Evolutionary conservation across 371 early-diverging fungal genomes (phyloP).

Genomic region (Cokeromyces recurvatus): DNA sequence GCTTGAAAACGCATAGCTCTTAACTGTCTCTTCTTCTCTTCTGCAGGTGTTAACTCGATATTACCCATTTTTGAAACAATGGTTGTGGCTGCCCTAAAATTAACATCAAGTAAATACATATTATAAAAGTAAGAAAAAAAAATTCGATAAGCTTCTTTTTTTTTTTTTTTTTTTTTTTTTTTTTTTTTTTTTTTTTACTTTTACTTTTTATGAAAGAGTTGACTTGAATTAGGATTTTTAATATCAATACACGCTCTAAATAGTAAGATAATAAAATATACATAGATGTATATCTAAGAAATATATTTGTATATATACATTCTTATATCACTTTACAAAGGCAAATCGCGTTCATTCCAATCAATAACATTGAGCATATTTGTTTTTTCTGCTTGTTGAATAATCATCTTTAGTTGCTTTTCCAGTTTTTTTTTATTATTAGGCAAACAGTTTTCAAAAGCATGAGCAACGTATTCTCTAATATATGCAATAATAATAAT

Average conservation of each 20-base stretch:
- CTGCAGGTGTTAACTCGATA: slow-evolving; percentile 15
- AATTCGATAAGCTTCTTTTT: too few species aligned
- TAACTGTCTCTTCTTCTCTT: slow-evolving; percentile 7
- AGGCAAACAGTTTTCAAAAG: slow-evolving; percentile 35
- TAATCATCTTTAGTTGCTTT: slow-evolving; percentile 40
- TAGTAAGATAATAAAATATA: neutral
- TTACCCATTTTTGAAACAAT: slow-evolving; percentile 5
- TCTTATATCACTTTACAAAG: slow-evolving; percentile 14
- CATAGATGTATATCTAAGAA: neutral
- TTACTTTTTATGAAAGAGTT: slow-evolving; percentile 5
- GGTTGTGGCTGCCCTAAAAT: too few species aligned
- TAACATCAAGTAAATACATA: too few species aligned
- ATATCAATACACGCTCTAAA: slow-evolving; percentile 11
- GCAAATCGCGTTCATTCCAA: slow-evolving; percentile 65
- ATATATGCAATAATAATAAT: neutral
- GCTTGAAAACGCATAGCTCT: slow-evolving; percentile 20
- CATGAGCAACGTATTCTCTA: slow-evolving; percentile 49
- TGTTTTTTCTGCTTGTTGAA: slow-evolving; percentile 30
- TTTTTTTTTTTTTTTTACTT: neutral
- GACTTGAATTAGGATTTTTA: slow-evolving; percentile 8
- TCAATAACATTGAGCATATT: slow-evolving; percentile 63
- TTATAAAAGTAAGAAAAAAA: too few species aligned
- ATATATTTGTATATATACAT: too few species aligned
- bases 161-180: too few species aligned
- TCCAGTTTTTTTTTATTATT: slow-evolving; percentile 39